A percentile compares a stretch with the other conserved stretches of the same genome.
Conservation (phyloP, 768 basidiomycete genomes). For the Solioccasus polychromus region DNA sequence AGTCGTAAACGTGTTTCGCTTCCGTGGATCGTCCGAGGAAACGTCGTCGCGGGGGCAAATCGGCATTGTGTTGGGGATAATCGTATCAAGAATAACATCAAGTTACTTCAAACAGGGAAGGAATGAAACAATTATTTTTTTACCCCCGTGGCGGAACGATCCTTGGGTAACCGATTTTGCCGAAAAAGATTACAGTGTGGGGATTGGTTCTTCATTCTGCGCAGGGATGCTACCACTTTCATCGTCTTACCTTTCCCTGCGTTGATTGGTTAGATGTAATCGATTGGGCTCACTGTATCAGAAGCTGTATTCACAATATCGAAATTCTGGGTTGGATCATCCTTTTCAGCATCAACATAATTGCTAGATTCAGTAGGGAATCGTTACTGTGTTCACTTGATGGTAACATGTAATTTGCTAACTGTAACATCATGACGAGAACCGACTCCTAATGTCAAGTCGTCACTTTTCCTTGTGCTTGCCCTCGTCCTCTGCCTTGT, state of each 20-base stretch:
- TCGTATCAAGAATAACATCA: constrained; percentile 15
- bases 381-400: constrained; percentile 23
- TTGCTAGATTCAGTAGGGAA: constrained; percentile 22
- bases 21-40: too few species aligned
- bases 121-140: background rate
- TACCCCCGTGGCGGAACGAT: too few species aligned
- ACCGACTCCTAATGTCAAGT: too few species aligned
- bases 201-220: constrained; percentile 1
- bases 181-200: constrained; percentile 3
- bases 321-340: constrained; percentile 26
- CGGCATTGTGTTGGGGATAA: constrained; percentile 2
- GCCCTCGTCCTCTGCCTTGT: constrained; percentile 9
- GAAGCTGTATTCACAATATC: constrained; percentile 14
- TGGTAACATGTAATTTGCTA: constrained; percentile 27
- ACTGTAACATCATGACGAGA: constrained; percentile 10
- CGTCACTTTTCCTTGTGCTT: constrained; percentile 9
- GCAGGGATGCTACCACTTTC: background rate
- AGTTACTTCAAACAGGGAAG: constrained; percentile 8
- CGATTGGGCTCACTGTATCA: constrained; percentile 20
- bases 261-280: too few species aligned
- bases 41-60: constrained; percentile 13
- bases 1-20: too few species aligned
- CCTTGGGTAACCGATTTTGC: too few species aligned
- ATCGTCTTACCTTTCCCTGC: background rate
- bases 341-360: constrained; percentile 22